These are phyloP conservation scores for Geotrichum carabidarum DNA, from an alignment of 1,139 yeast species.

Conservation along the genomic window DNA sequence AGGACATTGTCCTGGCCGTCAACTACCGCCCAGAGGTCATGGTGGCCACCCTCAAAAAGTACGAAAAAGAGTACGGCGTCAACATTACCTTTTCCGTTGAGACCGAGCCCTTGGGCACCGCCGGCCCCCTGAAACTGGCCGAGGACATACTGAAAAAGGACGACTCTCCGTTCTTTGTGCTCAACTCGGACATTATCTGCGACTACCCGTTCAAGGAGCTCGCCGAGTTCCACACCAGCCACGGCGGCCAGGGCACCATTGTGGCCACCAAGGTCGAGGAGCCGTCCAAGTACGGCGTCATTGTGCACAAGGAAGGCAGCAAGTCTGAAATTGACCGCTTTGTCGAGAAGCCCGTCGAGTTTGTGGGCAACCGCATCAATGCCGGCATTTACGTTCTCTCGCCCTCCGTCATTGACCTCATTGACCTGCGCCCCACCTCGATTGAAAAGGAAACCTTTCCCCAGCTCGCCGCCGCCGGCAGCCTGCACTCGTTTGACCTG, in stretches of 20 bases:
- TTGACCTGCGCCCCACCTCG: slow-evolving; percentile 96
- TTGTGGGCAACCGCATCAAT: slow-evolving; percentile 82
- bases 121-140: slow-evolving; percentile 98
- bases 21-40: slow-evolving; percentile 99
- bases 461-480: slow-evolving; percentile 77
- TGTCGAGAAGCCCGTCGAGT: slow-evolving; percentile 98
- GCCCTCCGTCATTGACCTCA: slow-evolving; percentile 94
- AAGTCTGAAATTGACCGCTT: slow-evolving; percentile 95
- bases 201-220: slow-evolving; percentile 95
- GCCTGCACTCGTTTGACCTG: slow-evolving; percentile 90
- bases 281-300: slow-evolving; percentile 98
- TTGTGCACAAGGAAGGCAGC: slow-evolving; percentile 81
- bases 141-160: slow-evolving; percentile 91
- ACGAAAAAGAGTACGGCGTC: slow-evolving; percentile 93
- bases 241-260: slow-evolving; percentile 97
- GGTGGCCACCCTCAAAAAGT: slow-evolving; percentile 91
- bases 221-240: slow-evolving; percentile 86
- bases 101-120: slow-evolving; percentile 98
- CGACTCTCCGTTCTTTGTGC: slow-evolving; percentile 92
- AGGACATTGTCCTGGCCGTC: slow-evolving; percentile 96
- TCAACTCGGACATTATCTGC: slow-evolving; percentile 97
- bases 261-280: slow-evolving; percentile 99
- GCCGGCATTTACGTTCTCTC: slow-evolving; percentile 95
- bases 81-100: slow-evolving; percentile 95
- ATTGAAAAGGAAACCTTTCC: slow-evolving; percentile 99